A percentile compares a stretch with the other conserved stretches of the same genome.
Conservation (phyloP, 371 early-diverging fungal genomes). For the Mucor saturninus region DNA sequence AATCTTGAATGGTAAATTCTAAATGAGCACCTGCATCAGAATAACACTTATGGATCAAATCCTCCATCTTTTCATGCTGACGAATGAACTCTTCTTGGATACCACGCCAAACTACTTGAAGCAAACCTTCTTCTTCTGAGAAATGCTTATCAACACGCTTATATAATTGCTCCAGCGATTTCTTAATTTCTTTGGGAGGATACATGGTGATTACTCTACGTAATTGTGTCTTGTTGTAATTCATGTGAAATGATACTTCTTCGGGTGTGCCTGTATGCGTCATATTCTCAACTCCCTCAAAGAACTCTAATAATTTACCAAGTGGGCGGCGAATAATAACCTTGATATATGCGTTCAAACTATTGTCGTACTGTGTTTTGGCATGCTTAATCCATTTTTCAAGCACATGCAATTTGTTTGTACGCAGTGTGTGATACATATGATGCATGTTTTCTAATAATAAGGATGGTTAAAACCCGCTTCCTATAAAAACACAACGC, state of each 20-base stretch:
- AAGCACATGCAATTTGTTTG: constrained; percentile 68
- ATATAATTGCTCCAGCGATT: constrained; percentile 81
- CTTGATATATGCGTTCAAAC: constrained; percentile 81
- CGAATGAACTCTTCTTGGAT: constrained; percentile 88
- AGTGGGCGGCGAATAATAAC: constrained; percentile 88
- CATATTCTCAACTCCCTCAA: constrained; percentile 89
- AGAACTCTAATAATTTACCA: constrained; percentile 91
- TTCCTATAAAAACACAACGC: neutral
- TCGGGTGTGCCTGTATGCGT: constrained; percentile 80
- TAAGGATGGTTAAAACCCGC: constrained; percentile 12
- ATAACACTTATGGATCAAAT: constrained; percentile 82
- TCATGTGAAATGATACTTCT: constrained; percentile 84
- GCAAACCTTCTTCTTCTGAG: constrained; percentile 79
- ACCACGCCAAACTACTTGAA: constrained; percentile 91
- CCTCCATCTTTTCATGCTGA: constrained; percentile 81
- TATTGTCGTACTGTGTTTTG: constrained; percentile 81
- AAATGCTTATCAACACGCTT: constrained; percentile 95
- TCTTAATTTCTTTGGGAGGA: constrained; percentile 84
- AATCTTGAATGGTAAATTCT: constrained; percentile 89
- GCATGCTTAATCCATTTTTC: constrained; percentile 87
- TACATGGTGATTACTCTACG: constrained; percentile 84
- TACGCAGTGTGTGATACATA: constrained; percentile 77
- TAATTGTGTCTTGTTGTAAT: constrained; percentile 85
- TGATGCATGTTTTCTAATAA: constrained; percentile 91
- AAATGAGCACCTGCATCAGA: constrained; percentile 81